These are phyloP conservation scores for Nicotiana tabacum DNA, from an alignment of 257 asterid genomes.

Conservation along the genomic window DNA sequence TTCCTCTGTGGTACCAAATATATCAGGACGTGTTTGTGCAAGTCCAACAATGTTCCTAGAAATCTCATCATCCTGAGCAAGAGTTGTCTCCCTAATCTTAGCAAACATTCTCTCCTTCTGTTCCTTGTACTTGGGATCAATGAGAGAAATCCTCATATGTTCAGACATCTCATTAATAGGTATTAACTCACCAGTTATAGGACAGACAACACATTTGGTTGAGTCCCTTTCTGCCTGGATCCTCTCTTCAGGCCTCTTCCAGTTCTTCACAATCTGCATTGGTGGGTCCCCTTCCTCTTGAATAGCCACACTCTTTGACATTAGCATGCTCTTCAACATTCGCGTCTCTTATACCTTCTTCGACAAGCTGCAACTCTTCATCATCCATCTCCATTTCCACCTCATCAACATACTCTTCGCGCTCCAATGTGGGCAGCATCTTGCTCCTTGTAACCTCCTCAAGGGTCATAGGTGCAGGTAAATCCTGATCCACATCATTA, in stretches of 20 bases:
- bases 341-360: constrained; percentile 70
- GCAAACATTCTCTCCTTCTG: constrained; percentile 97
- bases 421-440: constrained; percentile 47
- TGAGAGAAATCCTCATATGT: constrained; percentile 88
- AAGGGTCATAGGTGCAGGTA: constrained; percentile 90
- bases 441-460: constrained; percentile 95
- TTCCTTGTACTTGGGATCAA: constrained; percentile 88
- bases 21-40: constrained; percentile 82
- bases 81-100: constrained; percentile 86
- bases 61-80: constrained; percentile 87
- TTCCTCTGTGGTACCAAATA: constrained; percentile 91
- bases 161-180: constrained; percentile 85
- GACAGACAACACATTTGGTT: constrained; percentile 67
- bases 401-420: constrained; percentile 67
- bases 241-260: constrained; percentile 92
- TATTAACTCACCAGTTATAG: constrained; percentile 81
- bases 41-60: constrained; percentile 87
- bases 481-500: constrained; percentile 75
- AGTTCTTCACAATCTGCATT: constrained; percentile 79
- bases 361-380: constrained; percentile 85
- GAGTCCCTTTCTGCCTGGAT: constrained; percentile 73
- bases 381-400: constrained; percentile 97
- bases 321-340: no score
- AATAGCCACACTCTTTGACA: constrained; percentile 4
- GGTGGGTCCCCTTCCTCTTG: constrained; percentile 68